These are phyloP conservation scores for Pichia inconspicua DNA, from an alignment of 1,139 yeast species.

Conservation along the genomic window DNA sequence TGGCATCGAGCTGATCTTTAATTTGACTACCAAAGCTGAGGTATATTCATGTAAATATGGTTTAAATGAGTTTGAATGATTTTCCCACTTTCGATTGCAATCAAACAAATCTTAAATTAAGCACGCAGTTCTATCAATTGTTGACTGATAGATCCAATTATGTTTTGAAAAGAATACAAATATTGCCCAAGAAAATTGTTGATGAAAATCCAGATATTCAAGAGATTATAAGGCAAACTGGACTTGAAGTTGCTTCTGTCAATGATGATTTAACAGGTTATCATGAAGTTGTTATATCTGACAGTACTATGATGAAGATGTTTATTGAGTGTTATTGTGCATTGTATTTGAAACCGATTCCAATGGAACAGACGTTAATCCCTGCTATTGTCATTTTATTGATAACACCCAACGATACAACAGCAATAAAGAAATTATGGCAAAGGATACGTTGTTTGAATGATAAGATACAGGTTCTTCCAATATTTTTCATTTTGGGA, in stretches of 20 bases:
- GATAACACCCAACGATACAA: slow-evolving; percentile 31
- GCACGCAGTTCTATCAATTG: background rate
- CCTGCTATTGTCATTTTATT: slow-evolving; percentile 2
- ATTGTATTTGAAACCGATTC: slow-evolving; percentile 4
- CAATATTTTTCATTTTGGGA: background rate
- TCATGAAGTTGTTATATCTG: slow-evolving; percentile 16
- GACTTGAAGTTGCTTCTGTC: background rate
- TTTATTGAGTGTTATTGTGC: slow-evolving; percentile 17
- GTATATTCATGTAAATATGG: background rate
- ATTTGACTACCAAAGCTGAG: too few relatives aligned
- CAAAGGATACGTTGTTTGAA: background rate
- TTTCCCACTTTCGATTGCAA: background rate
- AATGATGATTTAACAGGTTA: slow-evolving; percentile 9
- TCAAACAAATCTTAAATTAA: background rate
- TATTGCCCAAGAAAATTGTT: slow-evolving; percentile 8
- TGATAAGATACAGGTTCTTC: background rate
- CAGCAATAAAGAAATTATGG: slow-evolving; percentile 27
- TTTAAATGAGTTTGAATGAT: background rate
- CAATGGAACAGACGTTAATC: background rate
- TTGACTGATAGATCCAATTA: background rate
- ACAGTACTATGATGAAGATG: slow-evolving; percentile 10
- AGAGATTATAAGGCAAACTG: background rate
- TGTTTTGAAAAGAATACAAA: slow-evolving; percentile 1
- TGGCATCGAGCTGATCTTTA: background rate
- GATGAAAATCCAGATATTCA: background rate